Evolutionary conservation across 164 flowering plant genomes (phyloP), one percentile per base, ranked within the genome.

Genomic region (Platanus orientalis): DNA sequence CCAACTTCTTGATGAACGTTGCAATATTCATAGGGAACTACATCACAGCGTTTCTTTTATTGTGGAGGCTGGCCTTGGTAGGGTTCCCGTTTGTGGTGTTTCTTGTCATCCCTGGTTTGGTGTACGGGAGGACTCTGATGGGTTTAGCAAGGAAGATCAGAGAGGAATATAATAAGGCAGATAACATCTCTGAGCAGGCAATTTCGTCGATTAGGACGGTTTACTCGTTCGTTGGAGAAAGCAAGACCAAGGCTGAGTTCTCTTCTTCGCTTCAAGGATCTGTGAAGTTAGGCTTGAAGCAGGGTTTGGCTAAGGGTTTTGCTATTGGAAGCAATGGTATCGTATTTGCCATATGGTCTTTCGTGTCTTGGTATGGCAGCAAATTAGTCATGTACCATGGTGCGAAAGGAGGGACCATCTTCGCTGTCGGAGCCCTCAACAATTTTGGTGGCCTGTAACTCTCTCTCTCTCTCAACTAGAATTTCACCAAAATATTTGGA

Each of bases 301-400:
- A 81, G 42, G 98, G 97, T 1, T 69, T 90, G 64, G 92, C 87
- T 0, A 93, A 93, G 72, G 98, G 98, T 0, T 17, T 93, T 12
- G 95, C 96, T 29, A 74, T 90, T 40, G 98, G 98, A 24, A 87
- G 96, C 75, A 90, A 78, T 64, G 90, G 87, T 2, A 57, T 87
- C 0, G 76, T 76, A 5, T 87, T 79, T 62, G 94, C 85, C 2
- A 83, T 85, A 23, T 86, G 93, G 96, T 57, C 96, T n/a, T 85
- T 92, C 65, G 74, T 85, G 82, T 68, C 82, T 51, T 93, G 78
- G 60, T 93, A 84, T 61, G 93, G 96, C 0, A 88, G 91, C 64
- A 71, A 81, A 60, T 19, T 90, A 76, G 86, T 92, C 62, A 87
- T 90, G 92, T 82, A 85, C 60, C 85, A 88, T 58, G 81, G 81